Base-by-base conservation (phyloP, 2,329 filamentous ascomycete species). In the Bipolaris gigantea region DNA sequence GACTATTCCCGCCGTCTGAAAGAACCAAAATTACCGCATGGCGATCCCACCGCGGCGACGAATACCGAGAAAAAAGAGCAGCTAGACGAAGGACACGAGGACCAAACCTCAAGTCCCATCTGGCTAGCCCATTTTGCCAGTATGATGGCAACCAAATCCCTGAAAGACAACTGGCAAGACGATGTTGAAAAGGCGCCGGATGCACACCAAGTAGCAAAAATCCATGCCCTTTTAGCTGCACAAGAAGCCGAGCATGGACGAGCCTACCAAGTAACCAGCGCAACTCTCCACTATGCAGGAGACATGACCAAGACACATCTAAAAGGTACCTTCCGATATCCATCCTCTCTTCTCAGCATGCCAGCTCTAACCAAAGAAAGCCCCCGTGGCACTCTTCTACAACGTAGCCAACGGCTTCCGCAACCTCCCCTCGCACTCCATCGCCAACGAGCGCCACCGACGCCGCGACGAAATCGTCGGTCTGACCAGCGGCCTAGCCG, bases 401-500 rank as follows among this genome's bases (percentile, higher is more conserved):
- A 63, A 66, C 21, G 13, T 62, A 25, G 62, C 60, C 0, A 66
- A 63, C 30, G 63, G 63, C 15, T 62, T 58, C 23, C 59, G 60
- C 1, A 64, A 66, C 18, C 0, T 58, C 1, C 63, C 62, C 1
- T 63, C 63, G 1, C 64, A 64, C 21, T 21, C 47, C 3, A 55
- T 63, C 21, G 50, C 43, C 18, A 57, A 63, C 23, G 63, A 64
- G 27, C 33, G 46, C 6, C 53, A 56, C 10, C 42, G 62, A 4
- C 55, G 53, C 42, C 39, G 63, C 16, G 62, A 66, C n/a, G 62
- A 64, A n/a, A 60, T 66, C 18, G 90, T 88, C 0, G 88, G 85
- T 32, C 76, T 95, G 35, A 80, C 83, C 33, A 89, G 85, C 56
- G 91, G 91, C 0, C 75, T 95, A 18, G 85, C 81, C 55, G 85